phyloP scores from a whole-genome alignment of 2,329 filamentous ascomycete genomes.

The Fusarium agapanthi region DNA sequence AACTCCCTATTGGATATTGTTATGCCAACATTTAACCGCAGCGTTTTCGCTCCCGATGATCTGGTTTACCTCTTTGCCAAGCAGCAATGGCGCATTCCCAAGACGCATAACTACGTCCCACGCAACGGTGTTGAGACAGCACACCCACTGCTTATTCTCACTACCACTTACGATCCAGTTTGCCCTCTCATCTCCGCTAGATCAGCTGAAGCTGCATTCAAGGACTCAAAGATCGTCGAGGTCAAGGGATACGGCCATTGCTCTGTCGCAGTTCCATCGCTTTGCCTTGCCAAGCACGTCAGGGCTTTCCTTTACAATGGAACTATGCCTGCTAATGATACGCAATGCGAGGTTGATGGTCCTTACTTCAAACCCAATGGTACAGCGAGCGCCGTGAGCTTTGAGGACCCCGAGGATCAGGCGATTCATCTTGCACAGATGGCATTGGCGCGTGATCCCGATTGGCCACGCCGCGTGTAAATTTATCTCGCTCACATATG shows the following conservation, averaged over 20 bases:
- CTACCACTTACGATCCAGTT: constrained; percentile 56
- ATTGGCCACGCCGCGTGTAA: constrained; percentile 16
- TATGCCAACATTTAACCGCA: constrained; percentile 44
- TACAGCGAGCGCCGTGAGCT: not conserved
- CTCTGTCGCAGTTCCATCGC: constrained; percentile 49
- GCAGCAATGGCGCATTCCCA: constrained; percentile 44
- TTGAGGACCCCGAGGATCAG: constrained; percentile 20
- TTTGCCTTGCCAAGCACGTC: constrained; percentile 48
- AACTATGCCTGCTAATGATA: constrained; percentile 47
- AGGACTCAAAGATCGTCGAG: constrained; percentile 51
- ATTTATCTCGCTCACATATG: too few relatives aligned
- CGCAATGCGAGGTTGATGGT: constrained; percentile 50
- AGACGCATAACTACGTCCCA: constrained; percentile 43
- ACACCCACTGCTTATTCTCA: constrained; percentile 45
- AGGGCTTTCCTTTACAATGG: constrained; percentile 50
- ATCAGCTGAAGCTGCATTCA: constrained; percentile 48
- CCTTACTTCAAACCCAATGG: constrained; percentile 47
- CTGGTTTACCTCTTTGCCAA: constrained; percentile 45
- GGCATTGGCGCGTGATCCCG: constrained; percentile 19
- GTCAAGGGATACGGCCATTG: constrained; percentile 56
- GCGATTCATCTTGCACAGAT: constrained; percentile 33
- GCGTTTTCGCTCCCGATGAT: constrained; percentile 44
- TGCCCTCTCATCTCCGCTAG: constrained; percentile 55
- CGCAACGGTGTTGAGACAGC: constrained; percentile 45
- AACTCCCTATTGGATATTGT: constrained; percentile 47